Conservation (phyloP, 2,329 filamentous ascomycete genomes). For the Pseudovirgaria hyperparasitica region DNA sequence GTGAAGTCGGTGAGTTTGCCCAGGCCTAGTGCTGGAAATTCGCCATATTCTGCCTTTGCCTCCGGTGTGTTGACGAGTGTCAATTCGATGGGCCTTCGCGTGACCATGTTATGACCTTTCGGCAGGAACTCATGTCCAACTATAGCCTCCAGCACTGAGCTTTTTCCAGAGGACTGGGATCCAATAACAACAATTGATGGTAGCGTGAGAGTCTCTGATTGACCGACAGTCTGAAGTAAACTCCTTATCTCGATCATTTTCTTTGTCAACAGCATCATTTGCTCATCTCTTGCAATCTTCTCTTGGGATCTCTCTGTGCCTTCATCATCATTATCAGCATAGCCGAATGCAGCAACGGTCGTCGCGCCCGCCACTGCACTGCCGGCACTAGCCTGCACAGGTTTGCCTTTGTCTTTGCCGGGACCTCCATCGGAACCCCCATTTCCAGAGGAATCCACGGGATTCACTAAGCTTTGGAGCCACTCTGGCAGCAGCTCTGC, state of each 20-base stretch:
- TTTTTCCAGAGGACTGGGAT: constrained; percentile 96
- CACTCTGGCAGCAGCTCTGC: constrained; percentile 62
- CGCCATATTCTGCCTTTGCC: constrained; percentile 77
- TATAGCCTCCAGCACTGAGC: constrained; percentile 90
- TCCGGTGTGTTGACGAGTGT: constrained; percentile 92
- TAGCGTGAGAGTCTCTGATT: constrained; percentile 75
- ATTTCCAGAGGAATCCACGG: constrained; percentile 24
- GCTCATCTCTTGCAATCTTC: constrained; percentile 72
- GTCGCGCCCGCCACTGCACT: constrained; percentile 55
- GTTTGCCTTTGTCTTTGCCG: constrained; percentile 30
- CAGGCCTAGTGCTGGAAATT: constrained; percentile 85
- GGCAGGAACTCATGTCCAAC: constrained; percentile 96
- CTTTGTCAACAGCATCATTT: constrained; percentile 98
- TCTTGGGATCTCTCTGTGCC: constrained; percentile 53
- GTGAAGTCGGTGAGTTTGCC: constrained; percentile 85
- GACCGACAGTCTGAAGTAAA: constrained; percentile 80
- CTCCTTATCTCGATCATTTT: constrained; percentile 99
- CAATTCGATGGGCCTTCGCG: constrained; percentile 84
- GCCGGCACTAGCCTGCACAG: constrained; percentile 41
- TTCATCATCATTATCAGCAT: constrained; percentile 53
- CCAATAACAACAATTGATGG: constrained; percentile 99
- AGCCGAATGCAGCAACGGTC: constrained; percentile 66
- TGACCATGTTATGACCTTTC: constrained; percentile 99
- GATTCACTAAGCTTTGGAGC: constrained; percentile 57
- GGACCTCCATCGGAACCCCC: constrained; percentile 25